Evolutionary conservation across 31 red algal species (phyloP).

Genomic region (Endocladia muricata): DNA sequence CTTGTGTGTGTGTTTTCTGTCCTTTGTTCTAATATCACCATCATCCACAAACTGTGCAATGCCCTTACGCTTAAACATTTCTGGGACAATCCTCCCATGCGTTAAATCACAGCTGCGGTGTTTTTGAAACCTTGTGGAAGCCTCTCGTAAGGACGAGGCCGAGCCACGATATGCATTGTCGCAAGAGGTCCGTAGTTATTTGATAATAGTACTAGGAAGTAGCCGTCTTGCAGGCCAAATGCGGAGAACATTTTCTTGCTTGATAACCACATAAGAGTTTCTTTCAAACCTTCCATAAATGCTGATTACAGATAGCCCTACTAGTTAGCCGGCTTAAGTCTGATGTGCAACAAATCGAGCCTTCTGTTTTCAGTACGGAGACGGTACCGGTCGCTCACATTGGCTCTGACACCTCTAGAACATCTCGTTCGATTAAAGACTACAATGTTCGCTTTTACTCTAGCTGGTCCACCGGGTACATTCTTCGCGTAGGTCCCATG

Average conservation of each 20-base stretch:
- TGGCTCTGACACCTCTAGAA: conserved; percentile 15
- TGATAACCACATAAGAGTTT: conserved; percentile 21
- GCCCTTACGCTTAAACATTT: neutral
- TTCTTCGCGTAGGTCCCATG: neutral
- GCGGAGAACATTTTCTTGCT: neutral
- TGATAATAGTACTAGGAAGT: neutral
- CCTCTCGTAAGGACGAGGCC: neutral
- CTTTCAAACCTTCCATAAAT: conserved; percentile 28
- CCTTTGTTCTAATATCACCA: neutral
- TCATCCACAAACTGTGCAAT: neutral
- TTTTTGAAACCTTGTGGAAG: conserved; percentile 30
- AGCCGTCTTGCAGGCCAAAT: neutral
- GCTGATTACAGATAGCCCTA: neutral
- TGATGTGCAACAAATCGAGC: neutral
- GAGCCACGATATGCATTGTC: neutral
- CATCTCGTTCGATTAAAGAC: neutral
- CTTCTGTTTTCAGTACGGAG: conserved; percentile 15
- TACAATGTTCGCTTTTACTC: neutral
- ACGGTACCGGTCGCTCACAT: conserved; percentile 21
- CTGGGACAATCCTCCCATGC: neutral
- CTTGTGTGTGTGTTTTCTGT: neutral
- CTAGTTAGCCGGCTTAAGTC: conserved; percentile 32
- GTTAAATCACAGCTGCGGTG: conserved; percentile 12
- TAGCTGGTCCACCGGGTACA: conserved; percentile 16
- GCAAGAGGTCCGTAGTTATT: neutral